A percentile compares a stretch with the other conserved stretches of the same genome.
Evolutionary conservation across 192 early-diverging fungal genomes (phyloP).

Genomic region (Coemansia sp.): DNA sequence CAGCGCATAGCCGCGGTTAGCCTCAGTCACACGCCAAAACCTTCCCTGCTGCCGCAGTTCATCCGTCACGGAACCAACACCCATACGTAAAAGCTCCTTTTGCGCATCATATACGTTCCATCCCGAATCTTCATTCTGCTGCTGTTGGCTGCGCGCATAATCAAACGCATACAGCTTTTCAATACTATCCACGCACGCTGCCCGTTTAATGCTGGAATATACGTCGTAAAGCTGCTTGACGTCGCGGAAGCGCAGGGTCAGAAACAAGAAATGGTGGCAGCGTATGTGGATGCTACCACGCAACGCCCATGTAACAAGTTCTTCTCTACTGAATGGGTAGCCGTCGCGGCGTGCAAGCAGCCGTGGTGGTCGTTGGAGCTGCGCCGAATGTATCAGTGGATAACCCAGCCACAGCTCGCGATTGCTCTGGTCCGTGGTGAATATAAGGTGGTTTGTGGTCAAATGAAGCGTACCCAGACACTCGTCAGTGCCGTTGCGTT

Average conservation of each 20-base stretch:
- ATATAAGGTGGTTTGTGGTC: constrained; percentile 77
- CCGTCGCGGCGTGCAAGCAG: constrained; percentile 4
- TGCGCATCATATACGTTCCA: constrained; percentile 78
- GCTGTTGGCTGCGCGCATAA: constrained; percentile 46
- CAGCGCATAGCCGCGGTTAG: constrained; percentile 82
- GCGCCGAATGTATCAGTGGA: constrained; percentile 80
- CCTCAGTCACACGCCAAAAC: constrained; percentile 75
- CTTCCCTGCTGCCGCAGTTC: background rate
- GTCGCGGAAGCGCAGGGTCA: constrained; percentile 66
- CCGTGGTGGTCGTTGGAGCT: constrained; percentile 35
- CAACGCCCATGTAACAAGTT: constrained; percentile 26
- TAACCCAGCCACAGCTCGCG: constrained; percentile 67
- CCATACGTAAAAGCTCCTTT: constrained; percentile 82
- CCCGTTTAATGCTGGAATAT: constrained; percentile 74
- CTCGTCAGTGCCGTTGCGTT: constrained; percentile 19
- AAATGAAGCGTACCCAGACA: constrained; percentile 64
- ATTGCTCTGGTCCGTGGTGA: constrained; percentile 38
- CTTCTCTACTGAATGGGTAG: background rate
- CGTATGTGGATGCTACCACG: constrained; percentile 58
- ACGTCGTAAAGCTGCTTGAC: constrained; percentile 74
- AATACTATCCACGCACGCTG: constrained; percentile 74
- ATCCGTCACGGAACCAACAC: constrained; percentile 55
- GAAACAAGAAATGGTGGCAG: constrained; percentile 80
- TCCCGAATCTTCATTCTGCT: constrained; percentile 43
- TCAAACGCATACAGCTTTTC: constrained; percentile 79